Evolutionary conservation across 2,329 filamentous ascomycete species (phyloP).

Genomic region (Thielaviopsis euricoi): DNA sequence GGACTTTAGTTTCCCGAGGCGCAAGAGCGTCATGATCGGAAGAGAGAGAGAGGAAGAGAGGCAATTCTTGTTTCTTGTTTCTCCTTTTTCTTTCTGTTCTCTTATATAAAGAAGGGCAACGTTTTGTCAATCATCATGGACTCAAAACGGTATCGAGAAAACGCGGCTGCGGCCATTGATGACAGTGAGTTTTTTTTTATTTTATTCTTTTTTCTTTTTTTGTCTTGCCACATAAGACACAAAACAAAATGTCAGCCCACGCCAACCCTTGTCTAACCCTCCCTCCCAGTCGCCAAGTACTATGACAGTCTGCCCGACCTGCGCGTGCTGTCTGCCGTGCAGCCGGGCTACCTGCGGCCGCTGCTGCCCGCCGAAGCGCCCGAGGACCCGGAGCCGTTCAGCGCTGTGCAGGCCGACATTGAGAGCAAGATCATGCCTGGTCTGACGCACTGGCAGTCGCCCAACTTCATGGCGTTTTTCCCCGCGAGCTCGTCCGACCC

Average conservation of each 20-base stretch:
- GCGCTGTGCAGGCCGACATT: conserved; percentile 66
- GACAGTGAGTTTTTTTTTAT: conserved; percentile 46
- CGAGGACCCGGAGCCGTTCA: conserved; percentile 55
- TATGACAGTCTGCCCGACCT: conserved; percentile 57
- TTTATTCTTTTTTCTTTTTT: neutral
- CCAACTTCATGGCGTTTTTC: conserved; percentile 94
- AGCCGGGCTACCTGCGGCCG: conserved; percentile 71
- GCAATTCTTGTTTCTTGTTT: neutral
- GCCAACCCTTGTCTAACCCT: conserved; percentile 3
- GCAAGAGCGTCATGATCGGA: too few species aligned
- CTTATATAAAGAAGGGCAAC: too few species aligned
- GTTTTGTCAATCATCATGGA: conserved; percentile 42
- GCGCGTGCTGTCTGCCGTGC: conserved; percentile 59
- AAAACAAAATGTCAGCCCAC: neutral
- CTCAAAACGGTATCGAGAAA: conserved; percentile 57
- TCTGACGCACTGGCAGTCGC: conserved; percentile 86
- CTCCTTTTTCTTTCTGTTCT: neutral
- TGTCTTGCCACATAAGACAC: neutral
- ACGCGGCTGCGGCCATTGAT: conserved; percentile 63
- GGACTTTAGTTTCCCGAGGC: too few species aligned
- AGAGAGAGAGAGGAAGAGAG: too few species aligned
- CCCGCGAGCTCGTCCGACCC: conserved; percentile 70
- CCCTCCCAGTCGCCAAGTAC: conserved; percentile 57
- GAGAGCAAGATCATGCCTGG: conserved; percentile 78
- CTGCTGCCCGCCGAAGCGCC: conserved; percentile 55